Evolutionary conservation across 208 protist genomes (phyloP), one percentile per base, ranked within the genome.

Genomic region (Leishmania gerbilli): DNA sequence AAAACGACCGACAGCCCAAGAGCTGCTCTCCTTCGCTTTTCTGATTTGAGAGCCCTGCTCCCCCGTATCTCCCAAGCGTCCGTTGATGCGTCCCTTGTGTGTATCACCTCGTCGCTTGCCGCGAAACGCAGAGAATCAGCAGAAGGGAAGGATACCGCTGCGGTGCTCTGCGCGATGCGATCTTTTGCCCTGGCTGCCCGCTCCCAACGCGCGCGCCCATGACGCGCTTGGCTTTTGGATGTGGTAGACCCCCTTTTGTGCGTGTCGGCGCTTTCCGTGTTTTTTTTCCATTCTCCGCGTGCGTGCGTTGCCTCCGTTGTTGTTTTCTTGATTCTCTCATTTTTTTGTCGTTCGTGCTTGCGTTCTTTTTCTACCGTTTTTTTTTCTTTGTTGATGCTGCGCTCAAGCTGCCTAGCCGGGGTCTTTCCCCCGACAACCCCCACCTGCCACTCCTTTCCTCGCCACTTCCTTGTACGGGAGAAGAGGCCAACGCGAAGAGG

Each of bases 21-120:
- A 90, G 74, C 84, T 96, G 11, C 84, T 92, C 58, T 90, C 82
- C 17, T 89, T 91, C 69, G 79, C 88, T 6, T 93, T 95, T 74
- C 74, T 95, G 27, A 79, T 95, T 55, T 77, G 74, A 77, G 74
- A 51, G 8, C 21, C 45, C 24, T 74, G 21, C 55, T 51, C n/a
- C 27, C 71, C 2, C 19, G 19, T 56, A 17, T 11, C 71, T 31
- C 3, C 13, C 31, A 24, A 68, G 49, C 47, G 47, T 19, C 47
- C 27, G 3, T 37, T 42, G 19, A n/a, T 47, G 40, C 40, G 21
- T 71, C 49, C 27, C 62, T 6, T 45, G 7, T 5, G 47, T 37
- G 19, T 13, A 40, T 45, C n/a, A 3, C 24, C 21, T 3, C 9
- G 45, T 27, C 11, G 24, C 69, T 27, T 47, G 24, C 34, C 24